A percentile compares a stretch with the other conserved stretches of the same genome.
phyloP scores from a whole-genome alignment of 768 basidiomycete species.

The Boletus rufocinnamomeus region DNA sequence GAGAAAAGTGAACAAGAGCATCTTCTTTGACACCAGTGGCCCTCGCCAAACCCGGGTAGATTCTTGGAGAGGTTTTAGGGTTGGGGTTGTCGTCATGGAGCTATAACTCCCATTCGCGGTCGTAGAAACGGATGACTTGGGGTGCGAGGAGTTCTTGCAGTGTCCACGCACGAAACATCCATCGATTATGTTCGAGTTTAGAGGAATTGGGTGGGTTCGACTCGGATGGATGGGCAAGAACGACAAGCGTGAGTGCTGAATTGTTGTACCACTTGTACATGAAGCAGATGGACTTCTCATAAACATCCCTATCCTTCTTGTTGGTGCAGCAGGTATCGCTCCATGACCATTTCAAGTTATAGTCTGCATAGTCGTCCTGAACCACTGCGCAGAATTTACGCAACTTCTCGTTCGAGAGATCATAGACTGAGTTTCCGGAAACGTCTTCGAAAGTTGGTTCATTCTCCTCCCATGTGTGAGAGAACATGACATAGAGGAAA shows the following conservation, averaged over 20 bases:
- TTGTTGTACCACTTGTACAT: constrained; percentile 22
- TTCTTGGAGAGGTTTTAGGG: constrained; percentile 6
- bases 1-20: constrained; percentile 1
- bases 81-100: neutral
- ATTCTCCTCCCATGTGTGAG: constrained; percentile 16
- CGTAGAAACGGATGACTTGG: constrained; percentile 15
- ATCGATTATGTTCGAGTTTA: constrained; percentile 10
- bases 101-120: constrained; percentile 7
- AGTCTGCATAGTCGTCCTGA: neutral
- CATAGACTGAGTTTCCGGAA: neutral
- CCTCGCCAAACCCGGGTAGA: neutral
- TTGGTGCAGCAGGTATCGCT: constrained; percentile 18
- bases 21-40: neutral
- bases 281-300: constrained; percentile 7
- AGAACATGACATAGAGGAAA: constrained; percentile 22
- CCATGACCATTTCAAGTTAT: constrained; percentile 16
- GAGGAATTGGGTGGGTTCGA: neutral
- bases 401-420: constrained; percentile 10
- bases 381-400: constrained; percentile 11
- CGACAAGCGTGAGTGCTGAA: constrained; percentile 15
- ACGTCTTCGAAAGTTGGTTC: constrained; percentile 15
- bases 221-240: constrained; percentile 7
- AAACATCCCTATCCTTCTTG: neutral
- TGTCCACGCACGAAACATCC: constrained; percentile 22
- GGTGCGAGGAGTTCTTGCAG: constrained; percentile 18